Evolutionary conservation across 192 early-diverging fungal genomes (phyloP), one percentile per base, ranked within the genome.

Genomic region (Dissophora ornata): DNA sequence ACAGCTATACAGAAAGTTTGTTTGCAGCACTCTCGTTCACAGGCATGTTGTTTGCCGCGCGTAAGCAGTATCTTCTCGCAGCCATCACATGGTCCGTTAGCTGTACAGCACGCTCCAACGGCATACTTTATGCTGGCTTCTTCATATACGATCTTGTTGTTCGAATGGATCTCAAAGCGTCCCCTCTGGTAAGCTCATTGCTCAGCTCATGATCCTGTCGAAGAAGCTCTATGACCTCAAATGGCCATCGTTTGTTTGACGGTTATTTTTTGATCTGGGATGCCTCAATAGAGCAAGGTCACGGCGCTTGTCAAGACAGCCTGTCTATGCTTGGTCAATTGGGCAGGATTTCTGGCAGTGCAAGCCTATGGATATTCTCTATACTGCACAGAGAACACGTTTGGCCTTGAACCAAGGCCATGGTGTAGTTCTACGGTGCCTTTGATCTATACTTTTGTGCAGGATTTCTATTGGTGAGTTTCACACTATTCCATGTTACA

Each of bases 401-500:
- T 63, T 12, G 60, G 22, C 22, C 51, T 77, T 32, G 53, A 61
- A 28, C 24, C 34, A 21, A 64, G 92, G 9, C 86, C 87, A 3
- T 96, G 94, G 92, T 98, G 96, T 82, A 49, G 64, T 28, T 26
- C 52, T 1, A 55, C 24, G 0, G 32, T 87, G 7, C 93, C 96
- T 1, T 58, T 90, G 1, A 57, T 95, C 6, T 97, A 97, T 62
- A 83, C 84, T 1, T 95, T 89, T 86, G 93, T 97, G 12, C 96
- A 97, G 79, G 77, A 71, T 44, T 83, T 87, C 47, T 97, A 97
- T 74, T 97, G 95, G 92, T 91, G 84, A 55, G 11, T n/a, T n/a
- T n/a, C n/a, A n/a, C n/a, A n/a, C n/a, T n/a, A n/a, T n/a, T n/a
- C n/a, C n/a, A n/a, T n/a, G n/a, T n/a, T n/a, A n/a, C n/a, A n/a